Conservation (phyloP, 805 yeast genomes). For the Zygosaccharomyces pseudorouxii region DNA sequence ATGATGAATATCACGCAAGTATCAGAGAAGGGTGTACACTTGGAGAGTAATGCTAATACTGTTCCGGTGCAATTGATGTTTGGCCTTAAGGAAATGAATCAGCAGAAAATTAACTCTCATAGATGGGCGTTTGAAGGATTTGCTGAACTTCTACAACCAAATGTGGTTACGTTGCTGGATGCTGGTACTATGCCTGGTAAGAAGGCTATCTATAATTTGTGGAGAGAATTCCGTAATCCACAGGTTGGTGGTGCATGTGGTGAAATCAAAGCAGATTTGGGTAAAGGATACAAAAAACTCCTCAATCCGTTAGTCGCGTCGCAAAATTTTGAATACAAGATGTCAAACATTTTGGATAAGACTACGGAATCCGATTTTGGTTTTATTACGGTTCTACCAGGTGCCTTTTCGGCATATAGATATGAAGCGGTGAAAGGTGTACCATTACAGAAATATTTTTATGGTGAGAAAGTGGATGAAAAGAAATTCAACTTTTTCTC, state of each 20-base stretch:
- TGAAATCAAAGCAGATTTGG: slow-evolving; percentile 84
- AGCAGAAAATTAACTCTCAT: slow-evolving; percentile 89
- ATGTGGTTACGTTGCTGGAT: slow-evolving; percentile 77
- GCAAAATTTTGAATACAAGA: slow-evolving; percentile 94
- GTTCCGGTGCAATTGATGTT: slow-evolving; percentile 85
- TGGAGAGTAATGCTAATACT: slow-evolving; percentile 44
- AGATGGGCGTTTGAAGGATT: slow-evolving; percentile 96
- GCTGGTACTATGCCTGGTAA: slow-evolving; percentile 91
- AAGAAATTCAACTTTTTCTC: slow-evolving; percentile 77
- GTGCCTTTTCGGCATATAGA: slow-evolving; percentile 94
- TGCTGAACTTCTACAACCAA: slow-evolving; percentile 76
- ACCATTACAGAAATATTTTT: slow-evolving; percentile 84
- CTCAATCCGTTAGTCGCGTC: slow-evolving; percentile 91
- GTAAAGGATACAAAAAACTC: slow-evolving; percentile 50
- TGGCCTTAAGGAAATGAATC: slow-evolving; percentile 85
- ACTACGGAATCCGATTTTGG: slow-evolving; percentile 96
- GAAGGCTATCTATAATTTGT: slow-evolving; percentile 78
- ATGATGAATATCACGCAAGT: slow-evolving; percentile 78
- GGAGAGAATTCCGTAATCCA: slow-evolving; percentile 78
- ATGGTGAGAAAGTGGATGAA: slow-evolving; percentile 78
- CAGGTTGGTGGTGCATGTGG: slow-evolving; percentile 98
- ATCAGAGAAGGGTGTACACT: slow-evolving; percentile 56
- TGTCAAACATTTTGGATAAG: slow-evolving; percentile 90
- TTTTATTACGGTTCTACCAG: slow-evolving; percentile 89
- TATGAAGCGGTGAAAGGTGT: slow-evolving; percentile 76